Percentiles rank a stretch among this genome's conserved stretches.
These are phyloP conservation scores for Poteriospumella lacustris DNA, from an alignment of 108 stramenopile species.

Conservation along the genomic window DNA sequence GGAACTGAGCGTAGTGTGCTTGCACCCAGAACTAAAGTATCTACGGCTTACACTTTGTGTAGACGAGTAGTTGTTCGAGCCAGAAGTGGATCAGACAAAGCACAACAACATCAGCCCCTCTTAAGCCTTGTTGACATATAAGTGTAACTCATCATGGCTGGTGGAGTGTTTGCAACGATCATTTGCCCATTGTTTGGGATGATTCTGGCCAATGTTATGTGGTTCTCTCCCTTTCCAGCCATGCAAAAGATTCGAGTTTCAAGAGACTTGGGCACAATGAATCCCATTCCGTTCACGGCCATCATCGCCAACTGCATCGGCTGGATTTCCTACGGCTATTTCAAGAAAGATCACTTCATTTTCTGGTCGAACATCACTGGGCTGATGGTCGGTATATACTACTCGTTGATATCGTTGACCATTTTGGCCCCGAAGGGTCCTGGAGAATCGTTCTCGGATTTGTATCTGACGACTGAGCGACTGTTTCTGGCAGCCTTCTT, in stretches of 20 bases:
- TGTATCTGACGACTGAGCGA: neutral
- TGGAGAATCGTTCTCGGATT: neutral
- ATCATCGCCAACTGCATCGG: conserved; percentile 4
- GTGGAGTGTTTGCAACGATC: no score
- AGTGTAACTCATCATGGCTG: no score
- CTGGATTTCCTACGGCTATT: neutral
- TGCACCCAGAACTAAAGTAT: no score
- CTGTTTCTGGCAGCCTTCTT: neutral
- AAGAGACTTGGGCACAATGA: neutral
- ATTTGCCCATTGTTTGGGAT: neutral
- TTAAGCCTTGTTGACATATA: no score
- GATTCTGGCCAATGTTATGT: neutral
- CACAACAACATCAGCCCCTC: no score
- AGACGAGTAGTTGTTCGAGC: no score
- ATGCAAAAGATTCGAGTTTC: neutral
- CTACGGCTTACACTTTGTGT: no score
- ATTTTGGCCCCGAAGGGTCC: neutral
- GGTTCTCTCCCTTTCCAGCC: neutral
- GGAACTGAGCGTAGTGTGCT: no score
- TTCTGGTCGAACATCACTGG: neutral
- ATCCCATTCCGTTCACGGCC: neutral
- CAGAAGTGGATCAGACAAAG: no score
- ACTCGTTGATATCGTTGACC: neutral
- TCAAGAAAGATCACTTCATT: neutral
- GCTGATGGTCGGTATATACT: neutral